A percentile compares a stretch with the other conserved stretches of the same genome.
Conservation (phyloP, 192 early-diverging fungal genomes). For the Coemansia sp. region DNA sequence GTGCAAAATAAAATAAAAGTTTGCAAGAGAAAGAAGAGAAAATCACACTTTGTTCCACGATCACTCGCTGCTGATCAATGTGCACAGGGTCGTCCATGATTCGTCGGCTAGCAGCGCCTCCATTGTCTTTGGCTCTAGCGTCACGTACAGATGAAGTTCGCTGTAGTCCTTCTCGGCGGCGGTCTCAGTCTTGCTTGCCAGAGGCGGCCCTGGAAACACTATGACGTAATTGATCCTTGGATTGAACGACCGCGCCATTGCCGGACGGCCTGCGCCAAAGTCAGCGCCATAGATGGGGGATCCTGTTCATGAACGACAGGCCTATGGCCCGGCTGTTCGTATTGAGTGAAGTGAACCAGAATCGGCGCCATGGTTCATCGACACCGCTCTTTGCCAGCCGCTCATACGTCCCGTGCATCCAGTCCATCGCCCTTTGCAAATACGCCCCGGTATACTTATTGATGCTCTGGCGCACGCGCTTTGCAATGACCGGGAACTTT, state of each 20-base stretch:
- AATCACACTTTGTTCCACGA: conserved; percentile 1
- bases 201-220: conserved; percentile 44
- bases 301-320: conserved; percentile 47
- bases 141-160: conserved; percentile 42
- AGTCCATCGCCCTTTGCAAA: conserved; percentile 32
- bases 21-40: conserved; percentile 5
- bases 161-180: conserved; percentile 2
- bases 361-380: conserved; percentile 41
- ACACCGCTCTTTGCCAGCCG: conserved; percentile 14
- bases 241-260: conserved; percentile 47
- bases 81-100: conserved; percentile 25
- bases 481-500: conserved; percentile 11
- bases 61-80: conserved; percentile 25
- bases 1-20: conserved; percentile 13
- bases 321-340: conserved; percentile 29
- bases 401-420: conserved; percentile 29
- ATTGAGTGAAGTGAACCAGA: conserved; percentile 45
- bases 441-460: conserved; percentile 28
- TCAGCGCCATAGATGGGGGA: conserved; percentile 45
- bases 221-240: conserved; percentile 46
- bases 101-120: conserved; percentile 27
- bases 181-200: neutral
- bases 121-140: conserved; percentile 37
- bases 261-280: conserved; percentile 38
- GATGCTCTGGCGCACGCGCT: conserved; percentile 21